Evolutionary conservation across 306 rosid genomes (phyloP).

Genomic region (Cucurbita argyrosperma): DNA sequence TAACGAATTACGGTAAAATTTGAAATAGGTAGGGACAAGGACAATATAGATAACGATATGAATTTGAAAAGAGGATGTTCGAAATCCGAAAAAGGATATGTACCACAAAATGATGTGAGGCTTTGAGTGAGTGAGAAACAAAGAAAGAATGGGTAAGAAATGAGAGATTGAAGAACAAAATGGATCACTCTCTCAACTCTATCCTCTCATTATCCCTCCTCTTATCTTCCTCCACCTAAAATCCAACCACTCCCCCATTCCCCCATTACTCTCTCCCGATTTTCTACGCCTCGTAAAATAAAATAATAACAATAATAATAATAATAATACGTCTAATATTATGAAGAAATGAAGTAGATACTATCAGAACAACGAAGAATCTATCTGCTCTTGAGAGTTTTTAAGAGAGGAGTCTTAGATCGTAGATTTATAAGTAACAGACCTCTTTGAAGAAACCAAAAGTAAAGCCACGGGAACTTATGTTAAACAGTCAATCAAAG

Average conservation of each 20-base stretch:
- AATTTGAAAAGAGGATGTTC: neutral
- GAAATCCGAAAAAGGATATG: neutral
- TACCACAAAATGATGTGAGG: conserved; percentile 4
- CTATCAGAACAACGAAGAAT: too few relatives aligned
- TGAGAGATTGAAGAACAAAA: neutral
- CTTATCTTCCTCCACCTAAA: neutral
- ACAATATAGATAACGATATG: neutral
- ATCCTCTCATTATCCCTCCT: neutral
- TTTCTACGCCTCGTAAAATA: too few relatives aligned
- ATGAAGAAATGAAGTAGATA: too few relatives aligned
- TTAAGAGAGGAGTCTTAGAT: too few relatives aligned
- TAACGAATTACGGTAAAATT: too few relatives aligned
- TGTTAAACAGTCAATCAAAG: too few relatives aligned
- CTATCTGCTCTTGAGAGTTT: too few relatives aligned
- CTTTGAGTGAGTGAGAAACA: neutral
- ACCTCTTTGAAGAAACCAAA: too few relatives aligned
- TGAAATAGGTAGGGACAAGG: neutral
- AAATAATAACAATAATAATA: too few relatives aligned
- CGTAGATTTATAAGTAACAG: too few relatives aligned
- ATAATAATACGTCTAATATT: too few relatives aligned
- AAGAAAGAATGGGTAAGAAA: neutral
- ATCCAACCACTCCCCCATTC: neutral
- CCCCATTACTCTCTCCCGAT: neutral
- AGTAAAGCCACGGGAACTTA: too few relatives aligned
- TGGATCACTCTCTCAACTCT: neutral